Evolutionary conservation across 2,329 filamentous ascomycete species (phyloP), one percentile per base, ranked within the genome.

Genomic region (Hymenoscyphus infarciens): DNA sequence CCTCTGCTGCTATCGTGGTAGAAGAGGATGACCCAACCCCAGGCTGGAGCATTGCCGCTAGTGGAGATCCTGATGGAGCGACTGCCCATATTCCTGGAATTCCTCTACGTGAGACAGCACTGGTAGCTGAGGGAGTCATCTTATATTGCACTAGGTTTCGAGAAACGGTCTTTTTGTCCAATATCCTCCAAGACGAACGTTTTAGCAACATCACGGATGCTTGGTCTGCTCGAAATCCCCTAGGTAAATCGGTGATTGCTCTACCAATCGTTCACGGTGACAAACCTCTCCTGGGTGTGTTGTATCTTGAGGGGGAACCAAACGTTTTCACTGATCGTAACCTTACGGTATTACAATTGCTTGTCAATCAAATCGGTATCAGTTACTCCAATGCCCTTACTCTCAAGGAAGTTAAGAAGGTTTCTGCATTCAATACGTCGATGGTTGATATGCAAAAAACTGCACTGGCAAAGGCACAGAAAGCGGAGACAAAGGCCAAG

Each of bases 361-460:
- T 94, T 7, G 89, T 92, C 64, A 91, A 91, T 71, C 90, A 93
- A 74, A 90, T 94, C 39, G 84, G 84, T 66, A 88, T 88, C 75
- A 88, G 85, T 73, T 89, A 88, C 73, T 87, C 85, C 15, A 89
- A 89, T 68, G 86, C 86, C 1, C 76, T 88, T 35, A 82, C 85
- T 1, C 83, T 88, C 78, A 88, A 88, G 73, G 85, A 87, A 45
- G 81, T 92, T 7, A 88, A 92, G 73, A 90, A 89, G 73, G 89
- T 92, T 1, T 91, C 88, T 27, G 88, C 88, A 5, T 88, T 89
- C 74, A 93, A 93, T 68, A 84, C 86, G 31, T 87, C 87, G 1
- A 93, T 93, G 88, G 85, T 93, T 10, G 83, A 86, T 61, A 82
- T 92, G 64, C 90, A 94, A 73, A 92, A 89, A 75, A 83, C 84